A percentile compares a stretch with the other conserved stretches of the same genome.
phyloP scores from a whole-genome alignment of 352 stramenopile genomes.

The Phytophthora pistaciae region DNA sequence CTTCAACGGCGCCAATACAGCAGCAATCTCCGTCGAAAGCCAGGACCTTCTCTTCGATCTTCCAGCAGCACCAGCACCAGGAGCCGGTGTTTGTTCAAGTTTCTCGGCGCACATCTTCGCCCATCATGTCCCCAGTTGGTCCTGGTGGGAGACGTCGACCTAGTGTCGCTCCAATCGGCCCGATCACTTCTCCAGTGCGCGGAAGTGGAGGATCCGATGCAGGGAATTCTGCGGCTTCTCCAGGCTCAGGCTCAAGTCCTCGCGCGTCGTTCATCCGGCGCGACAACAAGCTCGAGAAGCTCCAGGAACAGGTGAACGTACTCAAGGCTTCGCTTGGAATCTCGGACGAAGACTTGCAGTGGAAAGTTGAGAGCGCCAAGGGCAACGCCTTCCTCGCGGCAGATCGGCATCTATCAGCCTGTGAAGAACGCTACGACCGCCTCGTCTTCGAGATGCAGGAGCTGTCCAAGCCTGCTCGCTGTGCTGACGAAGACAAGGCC shows the following conservation, averaged over 20 bases:
- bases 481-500: slow-evolving; percentile 54
- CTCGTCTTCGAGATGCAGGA: slow-evolving; percentile 73
- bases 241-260: slow-evolving; percentile 11
- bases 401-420: slow-evolving; percentile 55
- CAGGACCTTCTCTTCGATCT: slow-evolving; percentile 21
- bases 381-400: slow-evolving; percentile 77
- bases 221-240: background rate
- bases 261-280: slow-evolving; percentile 47
- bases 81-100: slow-evolving; percentile 62
- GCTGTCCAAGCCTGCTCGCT: slow-evolving; percentile 55
- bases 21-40: slow-evolving; percentile 12
- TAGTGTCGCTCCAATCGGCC: slow-evolving; percentile 63
- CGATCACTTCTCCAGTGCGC: slow-evolving; percentile 6
- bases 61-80: slow-evolving; percentile 28
- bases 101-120: slow-evolving; percentile 66
- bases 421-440: slow-evolving; percentile 77
- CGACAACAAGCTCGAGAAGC: slow-evolving; percentile 66
- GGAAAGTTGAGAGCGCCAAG: slow-evolving; percentile 81
- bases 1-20: slow-evolving; percentile 18
- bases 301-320: slow-evolving; percentile 80
- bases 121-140: slow-evolving; percentile 41
- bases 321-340: slow-evolving; percentile 79
- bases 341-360: slow-evolving; percentile 81
- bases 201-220: background rate
- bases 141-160: slow-evolving; percentile 41